phyloP scores from a whole-genome alignment of 305 asterid genomes.

The Solanum hybrid region DNA sequence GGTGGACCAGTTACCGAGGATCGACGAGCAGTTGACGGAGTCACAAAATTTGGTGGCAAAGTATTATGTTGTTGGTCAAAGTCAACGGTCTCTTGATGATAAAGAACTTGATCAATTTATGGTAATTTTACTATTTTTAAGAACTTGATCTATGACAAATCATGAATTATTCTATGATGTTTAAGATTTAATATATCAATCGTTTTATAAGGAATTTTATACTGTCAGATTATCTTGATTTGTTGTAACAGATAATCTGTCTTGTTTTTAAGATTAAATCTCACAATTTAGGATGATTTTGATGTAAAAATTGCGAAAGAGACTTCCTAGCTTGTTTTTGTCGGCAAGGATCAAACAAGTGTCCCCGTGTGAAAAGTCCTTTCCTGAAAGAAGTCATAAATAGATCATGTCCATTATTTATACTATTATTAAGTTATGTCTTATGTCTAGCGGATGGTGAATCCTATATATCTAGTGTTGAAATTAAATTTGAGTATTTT shows the following conservation, averaged over 20 bases:
- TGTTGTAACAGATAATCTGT: no score
- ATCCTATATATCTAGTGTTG: not conserved
- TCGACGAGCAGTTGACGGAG: conserved; percentile 69
- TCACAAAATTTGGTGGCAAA: conserved; percentile 59
- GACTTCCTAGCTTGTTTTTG: not conserved
- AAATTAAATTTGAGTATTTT: not conserved
- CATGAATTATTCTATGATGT: not conserved
- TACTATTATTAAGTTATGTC: no score
- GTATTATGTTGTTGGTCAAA: conserved; percentile 48
- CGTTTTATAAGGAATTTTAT: not conserved
- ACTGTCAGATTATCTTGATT: no score
- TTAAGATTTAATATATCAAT: not conserved
- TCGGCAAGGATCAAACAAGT: not conserved
- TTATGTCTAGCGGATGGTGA: not conserved
- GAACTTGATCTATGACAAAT: not conserved
- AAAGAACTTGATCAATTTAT: conserved; percentile 79
- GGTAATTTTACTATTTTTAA: conserved; percentile 26
- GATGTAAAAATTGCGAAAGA: not conserved
- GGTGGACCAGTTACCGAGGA: conserved; percentile 68
- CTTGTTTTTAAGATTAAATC: not conserved
- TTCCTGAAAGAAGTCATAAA: not conserved
- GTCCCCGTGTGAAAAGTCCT: not conserved
- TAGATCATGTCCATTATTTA: not conserved
- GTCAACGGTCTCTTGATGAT: conserved; percentile 42
- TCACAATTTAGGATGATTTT: not conserved